Conservation (phyloP, 306 rosid genomes). For the Quercus rubra region DNA sequence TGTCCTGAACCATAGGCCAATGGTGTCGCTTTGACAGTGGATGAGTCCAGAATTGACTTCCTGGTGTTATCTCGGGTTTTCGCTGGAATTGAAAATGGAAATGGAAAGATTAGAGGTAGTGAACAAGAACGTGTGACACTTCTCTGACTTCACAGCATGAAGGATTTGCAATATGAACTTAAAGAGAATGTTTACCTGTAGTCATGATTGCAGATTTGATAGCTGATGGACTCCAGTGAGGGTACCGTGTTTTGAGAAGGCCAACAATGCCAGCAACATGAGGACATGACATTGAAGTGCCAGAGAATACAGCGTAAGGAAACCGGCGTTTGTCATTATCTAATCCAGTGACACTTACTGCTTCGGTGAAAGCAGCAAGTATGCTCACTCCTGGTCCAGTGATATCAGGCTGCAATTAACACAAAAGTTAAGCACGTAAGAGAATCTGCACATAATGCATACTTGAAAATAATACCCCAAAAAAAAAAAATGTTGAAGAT, state of each 20-base stretch:
- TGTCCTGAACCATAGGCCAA: conserved; percentile 58
- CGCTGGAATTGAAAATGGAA: conserved; percentile 28
- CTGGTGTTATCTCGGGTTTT: conserved; percentile 15
- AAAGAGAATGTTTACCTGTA: conserved; percentile 32
- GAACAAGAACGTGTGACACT: background rate
- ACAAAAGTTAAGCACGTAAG: background rate
- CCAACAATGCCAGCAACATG: conserved; percentile 57
- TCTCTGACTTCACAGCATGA: too few species aligned
- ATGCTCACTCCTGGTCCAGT: conserved; percentile 55
- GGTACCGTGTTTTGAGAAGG: conserved; percentile 46
- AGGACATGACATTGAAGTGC: conserved; percentile 72
- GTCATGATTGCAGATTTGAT: conserved; percentile 72
- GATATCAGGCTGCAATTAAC: conserved; percentile 53
- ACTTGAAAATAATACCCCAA: background rate
- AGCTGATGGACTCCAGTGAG: conserved; percentile 67
- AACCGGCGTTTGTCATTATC: conserved; percentile 25
- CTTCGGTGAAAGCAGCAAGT: conserved; percentile 39
- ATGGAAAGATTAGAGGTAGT: background rate
- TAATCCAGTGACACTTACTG: background rate
- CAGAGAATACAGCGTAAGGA: conserved; percentile 26
- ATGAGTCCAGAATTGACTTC: conserved; percentile 9
- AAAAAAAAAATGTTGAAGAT: background rate
- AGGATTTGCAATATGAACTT: background rate
- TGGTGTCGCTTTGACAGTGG: conserved; percentile 33
- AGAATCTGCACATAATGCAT: background rate